These are phyloP conservation scores for Populus tremula DNA, from an alignment of 345 rosid species.

Conservation along the genomic window DNA sequence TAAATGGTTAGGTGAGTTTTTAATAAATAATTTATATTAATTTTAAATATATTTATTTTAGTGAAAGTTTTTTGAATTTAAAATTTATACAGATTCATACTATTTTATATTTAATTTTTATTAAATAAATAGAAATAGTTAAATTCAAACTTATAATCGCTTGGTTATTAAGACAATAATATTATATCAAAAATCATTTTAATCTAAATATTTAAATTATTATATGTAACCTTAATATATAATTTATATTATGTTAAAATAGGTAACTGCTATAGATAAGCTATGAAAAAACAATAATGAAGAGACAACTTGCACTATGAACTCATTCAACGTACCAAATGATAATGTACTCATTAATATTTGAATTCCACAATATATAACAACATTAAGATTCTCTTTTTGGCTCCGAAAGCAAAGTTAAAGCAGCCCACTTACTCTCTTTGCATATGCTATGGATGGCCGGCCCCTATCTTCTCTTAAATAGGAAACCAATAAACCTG, in stretches of 20 bases:
- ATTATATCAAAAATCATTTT: too few relatives aligned
- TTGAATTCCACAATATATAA: not conserved
- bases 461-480: conserved; percentile 5
- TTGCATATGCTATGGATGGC: not conserved
- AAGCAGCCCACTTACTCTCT: conserved; percentile 8
- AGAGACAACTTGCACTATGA: conserved; percentile 6
- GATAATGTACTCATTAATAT: not conserved
- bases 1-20: too few relatives aligned
- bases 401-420: conserved; percentile 8
- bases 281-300: not conserved
- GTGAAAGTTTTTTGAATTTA: too few relatives aligned
- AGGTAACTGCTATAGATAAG: too few relatives aligned
- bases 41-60: too few relatives aligned
- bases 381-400: conserved; percentile 11
- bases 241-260: too few relatives aligned
- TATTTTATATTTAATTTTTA: too few relatives aligned
- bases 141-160: rapidly evolving
- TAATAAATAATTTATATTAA: too few relatives aligned
- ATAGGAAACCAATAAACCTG: not conserved
- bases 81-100: too few relatives aligned
- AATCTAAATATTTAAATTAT: too few relatives aligned
- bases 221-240: too few relatives aligned
- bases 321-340: conserved; percentile 13
- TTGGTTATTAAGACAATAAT: rapidly evolving
- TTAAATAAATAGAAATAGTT: too few relatives aligned